Base-by-base conservation (phyloP, 2,329 filamentous ascomycete genomes). In the Trichophyton rubrum region DNA sequence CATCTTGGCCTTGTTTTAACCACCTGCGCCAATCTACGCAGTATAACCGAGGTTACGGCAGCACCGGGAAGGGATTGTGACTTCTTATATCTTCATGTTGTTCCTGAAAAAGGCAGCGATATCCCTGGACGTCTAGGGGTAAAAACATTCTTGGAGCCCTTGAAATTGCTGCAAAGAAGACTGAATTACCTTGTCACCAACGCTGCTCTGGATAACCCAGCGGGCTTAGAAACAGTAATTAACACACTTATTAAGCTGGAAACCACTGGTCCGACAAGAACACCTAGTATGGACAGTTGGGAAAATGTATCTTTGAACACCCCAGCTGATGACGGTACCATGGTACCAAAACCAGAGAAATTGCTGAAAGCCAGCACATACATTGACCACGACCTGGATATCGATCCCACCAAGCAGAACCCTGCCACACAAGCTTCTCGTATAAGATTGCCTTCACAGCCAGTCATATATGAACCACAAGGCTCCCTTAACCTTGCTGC, bases 41-140 rank as follows among this genome's bases (percentile, higher is more conserved):
- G 82, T 20, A 89, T 99, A 61, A 84, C 85, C 7, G 93, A 97
- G 73, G 89, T 97, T 47, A 96, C 90, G 24, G 89, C 89, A 41
- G 90, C 90, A 1, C 87, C 90, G 11, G 93, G 93, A 20, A 86
- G 86, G 70, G 90, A 96, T 67, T 96, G 90, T 69, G 93, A 99
- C 74, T 95, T 91, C 71, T 82, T 97, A 33, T 95, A 90, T 71
- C 74, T 99, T 43, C 91, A 96, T 69, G 80, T 87, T 59, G 85
- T 87, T 67, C 80, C 85, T 56, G 78, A 77, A 49, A 81, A 82
- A 60, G 82, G 83, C 61, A 82, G 80, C 62, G 79, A 80, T 49
- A 85, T 82, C 11, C 85, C 85, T 56, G 85, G 85, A 2, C 81
- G 89, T 59, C 83, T 97, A 62, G 92, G 89, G 0, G 84, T 99